Evolutionary conservation across 2,329 filamentous ascomycete species (phyloP), one percentile per base, ranked within the genome.

Genomic region (Epichloe uncinata): DNA sequence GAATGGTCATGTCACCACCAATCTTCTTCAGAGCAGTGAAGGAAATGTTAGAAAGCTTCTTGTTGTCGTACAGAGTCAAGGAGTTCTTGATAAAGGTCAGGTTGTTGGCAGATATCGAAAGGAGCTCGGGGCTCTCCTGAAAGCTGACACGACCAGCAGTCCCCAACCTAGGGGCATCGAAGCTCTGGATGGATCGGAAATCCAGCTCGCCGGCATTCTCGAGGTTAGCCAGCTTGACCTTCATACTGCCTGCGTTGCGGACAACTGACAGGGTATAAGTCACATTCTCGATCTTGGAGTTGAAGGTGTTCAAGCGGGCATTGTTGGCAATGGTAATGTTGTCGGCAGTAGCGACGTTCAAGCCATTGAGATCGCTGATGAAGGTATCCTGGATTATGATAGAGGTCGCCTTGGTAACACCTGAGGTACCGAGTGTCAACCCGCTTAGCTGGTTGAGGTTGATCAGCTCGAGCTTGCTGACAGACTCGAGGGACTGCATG

Each of bases 251-350:
- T 63, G 84, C 84, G 75, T 98, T 98, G 73, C 84, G 82, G 60
- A 82, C 79, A 64, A 98, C 81, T 61, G 77, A 81, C 48, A 96
- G 72, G 44, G 74, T 67, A 50, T 78, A 74, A 56, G 77, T 84
- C 60, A 95, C 78, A 71, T 86, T 91, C 66, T 76, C 76, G 52
- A 97, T 76, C 64, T 85, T 78, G 68, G 89, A 86, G 63, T 79
- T 78, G 72, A 94, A 86, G 54, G 73, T 74, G 63, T 78, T 79
- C 59, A 98, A 77, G 64, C 84, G 83, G 54, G 72, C 73, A 81
- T 97, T 97, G 82, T 95, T 95, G 78, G 87, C 84, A 69, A 98
- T 84, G 66, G 86, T 74, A 65, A 98, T 79, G 57, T 72, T 75
- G 51, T 79, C 76, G 49, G 88, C 82, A n/a, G 77, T 75, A 55